phyloP scores from a whole-genome alignment of 129 eudicot genomes.

The Pseudognaphalium luteoalbum region DNA sequence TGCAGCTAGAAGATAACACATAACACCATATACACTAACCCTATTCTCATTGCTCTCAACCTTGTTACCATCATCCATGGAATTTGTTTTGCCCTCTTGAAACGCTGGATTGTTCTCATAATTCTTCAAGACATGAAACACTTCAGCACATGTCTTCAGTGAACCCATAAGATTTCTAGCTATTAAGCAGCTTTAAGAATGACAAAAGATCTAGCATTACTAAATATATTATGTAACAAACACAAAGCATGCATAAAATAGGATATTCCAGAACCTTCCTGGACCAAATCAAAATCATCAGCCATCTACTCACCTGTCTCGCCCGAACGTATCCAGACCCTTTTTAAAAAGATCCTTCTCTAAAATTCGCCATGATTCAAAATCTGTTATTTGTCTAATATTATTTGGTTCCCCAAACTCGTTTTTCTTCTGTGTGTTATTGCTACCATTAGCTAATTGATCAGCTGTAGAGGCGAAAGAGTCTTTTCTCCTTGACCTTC shows the following conservation, averaged over 20 bases:
- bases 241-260: constrained; percentile 5
- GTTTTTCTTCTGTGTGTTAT: constrained; percentile 40
- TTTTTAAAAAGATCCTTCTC: constrained; percentile 71
- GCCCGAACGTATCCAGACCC: constrained; percentile 76
- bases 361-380: constrained; percentile 60
- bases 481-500: constrained; percentile 42
- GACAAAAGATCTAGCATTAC: constrained; percentile 8
- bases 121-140: constrained; percentile 52
- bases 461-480: constrained; percentile 33
- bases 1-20: constrained; percentile 9
- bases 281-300: constrained; percentile 1
- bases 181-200: constrained; percentile 68
- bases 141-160: constrained; percentile 75
- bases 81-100: constrained; percentile 40
- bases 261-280: neutral
- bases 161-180: constrained; percentile 70
- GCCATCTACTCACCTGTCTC: constrained; percentile 56
- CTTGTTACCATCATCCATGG: constrained; percentile 41
- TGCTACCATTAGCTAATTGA: constrained; percentile 27
- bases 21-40: constrained; percentile 39
- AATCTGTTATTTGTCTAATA: constrained; percentile 32
- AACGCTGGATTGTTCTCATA: constrained; percentile 46
- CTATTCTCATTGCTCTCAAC: constrained; percentile 45
- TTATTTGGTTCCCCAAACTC: constrained; percentile 44
- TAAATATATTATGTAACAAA: neutral